Base-by-base conservation (phyloP, 257 asterid genomes). In the Capsicum chinense region DNA sequence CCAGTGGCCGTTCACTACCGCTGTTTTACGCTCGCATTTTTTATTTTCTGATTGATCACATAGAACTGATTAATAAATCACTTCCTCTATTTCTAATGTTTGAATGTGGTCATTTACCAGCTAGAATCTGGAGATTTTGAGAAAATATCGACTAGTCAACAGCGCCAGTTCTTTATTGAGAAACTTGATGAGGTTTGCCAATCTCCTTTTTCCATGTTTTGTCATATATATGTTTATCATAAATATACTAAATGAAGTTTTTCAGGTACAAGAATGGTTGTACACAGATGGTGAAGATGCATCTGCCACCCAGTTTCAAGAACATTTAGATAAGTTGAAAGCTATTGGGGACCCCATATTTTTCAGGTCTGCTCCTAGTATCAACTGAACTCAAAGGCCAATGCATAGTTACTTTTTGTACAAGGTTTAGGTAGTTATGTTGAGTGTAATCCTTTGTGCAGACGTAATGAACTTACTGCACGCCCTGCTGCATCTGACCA, bases 231-330 rank as follows among this genome's bases (percentile, higher is more conserved):
- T 39, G 52, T 48, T 7, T 68, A 44, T 11, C 35, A 4, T 84
- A 82, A 67, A 10, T 52, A 17, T 52, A 67, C 63, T 78, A 33
- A 78, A 26, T 54, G 64, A 39, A 67, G 63, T 44, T 64, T 83
- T 87, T 87, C 91, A 97, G 99, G 98, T 90, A 78, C 96, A 97
- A 89, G 99, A 97, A 33, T 97, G 99, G 99, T 85, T 97, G 90
- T 97, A 97, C 86, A 93, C 96, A 87, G 99, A 97, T 87, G 99
- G 98, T 83, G 99, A 97, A 91, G 99, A 97, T 90, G 99, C 98
- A 85, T 91, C 97, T 88, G 98, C 97, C 70, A 63, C 92, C 85
- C 95, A 95, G 85, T 97, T 97, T 87, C 88, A 93, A 90, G 90
- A 93, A 87, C 97, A 89, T 71, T 88, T 95, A 85, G 97, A 97